Conservation (phyloP, 495 filamentous ascomycete genomes). For the Chlorociboria aeruginascens region DNA sequence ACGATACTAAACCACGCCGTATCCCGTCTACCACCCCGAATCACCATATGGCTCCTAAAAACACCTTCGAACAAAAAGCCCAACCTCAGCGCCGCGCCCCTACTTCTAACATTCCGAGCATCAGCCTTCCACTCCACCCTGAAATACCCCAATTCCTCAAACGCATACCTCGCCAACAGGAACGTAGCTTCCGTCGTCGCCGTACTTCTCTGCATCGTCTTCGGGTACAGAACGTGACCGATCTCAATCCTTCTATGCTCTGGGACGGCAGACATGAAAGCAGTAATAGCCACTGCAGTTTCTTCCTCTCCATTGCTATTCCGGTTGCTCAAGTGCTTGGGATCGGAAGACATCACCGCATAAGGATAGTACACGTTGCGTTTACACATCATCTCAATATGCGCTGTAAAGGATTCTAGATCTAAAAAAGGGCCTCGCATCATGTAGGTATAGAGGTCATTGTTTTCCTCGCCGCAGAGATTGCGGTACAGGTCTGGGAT, state of each 20-base stretch:
- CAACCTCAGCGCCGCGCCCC: slow-evolving; percentile 35
- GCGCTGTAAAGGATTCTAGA: slow-evolving; percentile 21
- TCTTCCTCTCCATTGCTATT: slow-evolving; percentile 6
- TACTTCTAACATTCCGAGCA: slow-evolving; percentile 33
- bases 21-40: slow-evolving; percentile 43
- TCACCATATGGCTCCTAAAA: slow-evolving; percentile 44
- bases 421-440: slow-evolving; percentile 28
- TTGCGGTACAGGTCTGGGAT: slow-evolving; percentile 28
- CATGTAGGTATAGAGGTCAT: slow-evolving; percentile 37
- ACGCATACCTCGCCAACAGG: slow-evolving; percentile 31
- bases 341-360: slow-evolving; percentile 27
- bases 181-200: slow-evolving; percentile 40
- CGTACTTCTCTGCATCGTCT: slow-evolving; percentile 33
- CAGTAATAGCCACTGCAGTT: slow-evolving; percentile 28
- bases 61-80: slow-evolving; percentile 42
- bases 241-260: slow-evolving; percentile 33
- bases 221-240: slow-evolving; percentile 35
- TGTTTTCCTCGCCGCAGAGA: slow-evolving; percentile 24
- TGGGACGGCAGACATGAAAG: slow-evolving; percentile 31
- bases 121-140: slow-evolving; percentile 51
- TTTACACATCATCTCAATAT: slow-evolving; percentile 18
- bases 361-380: slow-evolving; percentile 29
- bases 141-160: slow-evolving; percentile 38
- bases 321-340: background rate
- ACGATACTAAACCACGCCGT: slow-evolving; percentile 43